Conservation (phyloP, 441 rosid genomes). For the Dalechampia spathulata region DNA sequence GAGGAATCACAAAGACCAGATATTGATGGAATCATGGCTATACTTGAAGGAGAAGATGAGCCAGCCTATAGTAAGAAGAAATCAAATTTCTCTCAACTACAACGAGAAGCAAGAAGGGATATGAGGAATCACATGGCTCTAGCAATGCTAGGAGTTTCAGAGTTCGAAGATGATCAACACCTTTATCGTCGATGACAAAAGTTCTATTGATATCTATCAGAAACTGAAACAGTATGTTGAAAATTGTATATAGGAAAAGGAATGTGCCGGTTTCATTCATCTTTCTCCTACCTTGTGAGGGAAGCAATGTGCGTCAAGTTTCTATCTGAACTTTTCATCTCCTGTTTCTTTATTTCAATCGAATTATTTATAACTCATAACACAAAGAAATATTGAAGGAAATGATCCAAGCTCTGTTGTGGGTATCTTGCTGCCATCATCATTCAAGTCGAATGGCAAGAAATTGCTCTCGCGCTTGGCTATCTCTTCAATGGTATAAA, state of each 20-base stretch:
- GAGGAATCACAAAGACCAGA: slow-evolving; percentile 84
- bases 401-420: slow-evolving; percentile 67
- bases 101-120: slow-evolving; percentile 66
- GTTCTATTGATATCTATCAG: neutral
- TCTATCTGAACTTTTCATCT: too few relatives aligned
- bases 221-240: slow-evolving; percentile 11
- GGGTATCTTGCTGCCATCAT: slow-evolving; percentile 66
- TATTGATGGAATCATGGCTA: slow-evolving; percentile 47
- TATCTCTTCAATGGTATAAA: slow-evolving; percentile 29
- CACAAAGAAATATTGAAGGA: too few relatives aligned
- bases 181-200: slow-evolving; percentile 41
- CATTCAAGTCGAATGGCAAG: slow-evolving; percentile 69
- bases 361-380: too few relatives aligned
- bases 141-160: slow-evolving; percentile 93
- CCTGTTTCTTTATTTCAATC: too few relatives aligned
- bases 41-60: slow-evolving; percentile 61
- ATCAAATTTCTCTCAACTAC: slow-evolving; percentile 45
- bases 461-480: slow-evolving; percentile 59
- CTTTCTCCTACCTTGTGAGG: too few relatives aligned
- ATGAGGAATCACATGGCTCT: slow-evolving; percentile 81
- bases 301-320: too few relatives aligned
- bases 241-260: slow-evolving; percentile 29
- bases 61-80: slow-evolving; percentile 39
- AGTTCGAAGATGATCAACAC: slow-evolving; percentile 65
- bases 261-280: too few relatives aligned